Conservation (phyloP, 164 flowering plant genomes). For the Taxillus chinensis region DNA sequence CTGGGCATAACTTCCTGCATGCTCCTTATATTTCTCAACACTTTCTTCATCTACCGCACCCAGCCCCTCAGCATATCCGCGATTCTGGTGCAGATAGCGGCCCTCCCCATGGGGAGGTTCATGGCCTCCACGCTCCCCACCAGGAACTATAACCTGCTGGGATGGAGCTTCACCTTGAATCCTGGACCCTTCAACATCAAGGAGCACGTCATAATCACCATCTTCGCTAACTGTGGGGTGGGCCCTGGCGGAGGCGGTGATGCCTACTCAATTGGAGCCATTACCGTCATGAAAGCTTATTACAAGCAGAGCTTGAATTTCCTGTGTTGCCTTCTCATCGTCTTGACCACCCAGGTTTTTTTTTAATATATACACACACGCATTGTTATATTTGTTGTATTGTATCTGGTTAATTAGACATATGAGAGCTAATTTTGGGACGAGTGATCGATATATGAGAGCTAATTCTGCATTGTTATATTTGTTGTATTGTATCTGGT, state of each 20-base stretch:
- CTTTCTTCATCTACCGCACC: slow-evolving; percentile 42
- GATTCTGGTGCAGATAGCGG: slow-evolving; percentile 45
- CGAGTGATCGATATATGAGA: too few species aligned
- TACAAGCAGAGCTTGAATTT: slow-evolving; percentile 69
- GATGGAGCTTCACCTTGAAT: slow-evolving; percentile 34
- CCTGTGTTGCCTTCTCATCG: slow-evolving; percentile 53
- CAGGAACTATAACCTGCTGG: slow-evolving; percentile 26
- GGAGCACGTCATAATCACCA: slow-evolving; percentile 64
- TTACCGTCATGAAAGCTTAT: slow-evolving; percentile 80
- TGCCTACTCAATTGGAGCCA: slow-evolving; percentile 43
- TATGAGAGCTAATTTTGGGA: too few species aligned
- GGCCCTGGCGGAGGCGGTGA: slow-evolving; percentile 61
- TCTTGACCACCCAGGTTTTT: slow-evolving; percentile 72
- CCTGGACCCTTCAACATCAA: slow-evolving; percentile 64
- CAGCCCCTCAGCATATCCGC: slow-evolving; percentile 35
- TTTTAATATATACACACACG: too few species aligned
- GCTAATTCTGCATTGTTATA: too few species aligned
- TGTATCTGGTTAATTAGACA: too few species aligned
- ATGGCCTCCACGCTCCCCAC: slow-evolving; percentile 38
- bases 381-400: too few species aligned
- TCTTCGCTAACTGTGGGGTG: slow-evolving; percentile 59
- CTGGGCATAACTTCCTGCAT: slow-evolving; percentile 41
- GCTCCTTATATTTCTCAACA: slow-evolving; percentile 45
- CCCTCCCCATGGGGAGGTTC: slow-evolving; percentile 44
- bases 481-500: too few species aligned